phyloP scores from a whole-genome alignment of 1,284 basidiomycete genomes.

The Prillingera fragicola region DNA sequence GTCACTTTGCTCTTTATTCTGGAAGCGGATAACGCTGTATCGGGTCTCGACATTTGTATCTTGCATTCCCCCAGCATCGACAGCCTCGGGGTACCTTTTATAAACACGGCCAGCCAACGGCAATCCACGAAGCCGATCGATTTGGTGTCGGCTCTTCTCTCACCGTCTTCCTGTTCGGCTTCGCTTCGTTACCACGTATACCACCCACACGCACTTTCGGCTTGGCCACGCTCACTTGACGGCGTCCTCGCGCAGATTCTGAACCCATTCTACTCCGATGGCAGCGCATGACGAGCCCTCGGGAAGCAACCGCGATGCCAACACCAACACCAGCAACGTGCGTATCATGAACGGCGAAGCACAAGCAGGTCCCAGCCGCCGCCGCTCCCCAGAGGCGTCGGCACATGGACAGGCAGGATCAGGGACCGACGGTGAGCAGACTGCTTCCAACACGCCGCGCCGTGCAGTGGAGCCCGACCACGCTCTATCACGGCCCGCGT shows the following conservation, averaged over 20 bases:
- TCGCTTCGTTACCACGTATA: too few relatives aligned
- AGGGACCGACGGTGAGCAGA: neutral
- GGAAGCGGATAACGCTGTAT: too few relatives aligned
- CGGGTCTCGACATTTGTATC: too few relatives aligned
- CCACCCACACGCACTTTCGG: too few relatives aligned
- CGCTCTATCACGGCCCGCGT: constrained; percentile 13
- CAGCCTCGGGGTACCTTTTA: too few relatives aligned
- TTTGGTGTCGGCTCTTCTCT: too few relatives aligned
- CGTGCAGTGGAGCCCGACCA: constrained; percentile 22
- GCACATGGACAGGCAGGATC: neutral
- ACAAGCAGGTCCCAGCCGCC: constrained; percentile 15
- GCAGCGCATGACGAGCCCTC: neutral
- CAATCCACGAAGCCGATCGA: too few relatives aligned
- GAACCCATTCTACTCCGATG: constrained; percentile 1
- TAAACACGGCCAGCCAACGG: too few relatives aligned
- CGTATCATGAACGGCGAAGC: neutral
- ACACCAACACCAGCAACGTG: neutral
- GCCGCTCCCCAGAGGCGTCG: constrained; percentile 1
- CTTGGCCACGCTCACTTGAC: too few relatives aligned
- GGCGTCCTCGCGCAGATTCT: neutral
- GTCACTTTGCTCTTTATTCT: too few relatives aligned
- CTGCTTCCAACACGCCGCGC: neutral
- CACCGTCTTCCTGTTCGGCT: too few relatives aligned
- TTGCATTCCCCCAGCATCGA: too few relatives aligned
- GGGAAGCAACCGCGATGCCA: neutral